Conservation (phyloP, 192 early-diverging fungal species). For the Gaertneriomyces semiglobifer region DNA sequence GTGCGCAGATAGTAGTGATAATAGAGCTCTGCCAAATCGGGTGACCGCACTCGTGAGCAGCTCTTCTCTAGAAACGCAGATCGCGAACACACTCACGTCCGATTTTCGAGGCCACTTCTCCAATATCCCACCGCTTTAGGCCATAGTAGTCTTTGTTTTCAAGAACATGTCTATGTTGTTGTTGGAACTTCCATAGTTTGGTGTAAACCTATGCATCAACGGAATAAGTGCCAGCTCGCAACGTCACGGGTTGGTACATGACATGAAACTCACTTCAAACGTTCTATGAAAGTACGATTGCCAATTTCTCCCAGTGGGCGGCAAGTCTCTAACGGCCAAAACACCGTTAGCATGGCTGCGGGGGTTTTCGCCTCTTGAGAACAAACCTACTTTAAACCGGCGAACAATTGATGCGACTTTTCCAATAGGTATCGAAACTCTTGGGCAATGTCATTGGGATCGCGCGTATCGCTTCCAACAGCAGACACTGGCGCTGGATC, state of each 20-base stretch:
- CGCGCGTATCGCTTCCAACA: too few relatives aligned
- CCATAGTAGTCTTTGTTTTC: slow-evolving; percentile 89
- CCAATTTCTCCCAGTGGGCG: slow-evolving; percentile 83
- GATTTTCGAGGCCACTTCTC: slow-evolving; percentile 97
- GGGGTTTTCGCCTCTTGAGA: not conserved
- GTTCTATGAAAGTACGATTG: slow-evolving; percentile 93
- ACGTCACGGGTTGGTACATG: not conserved
- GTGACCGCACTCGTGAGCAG: not conserved
- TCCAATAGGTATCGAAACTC: slow-evolving; percentile 95
- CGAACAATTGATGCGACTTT: slow-evolving; percentile 95
- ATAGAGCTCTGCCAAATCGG: slow-evolving; percentile 40
- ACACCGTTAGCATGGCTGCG: not conserved
- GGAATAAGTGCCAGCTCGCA: not conserved
- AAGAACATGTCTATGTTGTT: slow-evolving; percentile 76
- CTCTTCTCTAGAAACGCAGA: not conserved
- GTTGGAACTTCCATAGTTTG: slow-evolving; percentile 96
- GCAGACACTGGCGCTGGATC: too few relatives aligned
- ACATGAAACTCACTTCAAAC: slow-evolving; percentile 77
- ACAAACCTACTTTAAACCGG: slow-evolving; percentile 71
- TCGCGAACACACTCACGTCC: slow-evolving; percentile 68
- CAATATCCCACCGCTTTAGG: slow-evolving; percentile 95
- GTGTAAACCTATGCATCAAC: slow-evolving; percentile 59
- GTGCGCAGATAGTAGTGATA: slow-evolving; percentile 73
- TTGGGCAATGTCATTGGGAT: not conserved
- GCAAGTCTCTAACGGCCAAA: slow-evolving; percentile 62